Percentiles rank a stretch among this genome's conserved stretches.
phyloP scores from a whole-genome alignment of 306 rosid genomes.

The Medicago ruthenica region DNA sequence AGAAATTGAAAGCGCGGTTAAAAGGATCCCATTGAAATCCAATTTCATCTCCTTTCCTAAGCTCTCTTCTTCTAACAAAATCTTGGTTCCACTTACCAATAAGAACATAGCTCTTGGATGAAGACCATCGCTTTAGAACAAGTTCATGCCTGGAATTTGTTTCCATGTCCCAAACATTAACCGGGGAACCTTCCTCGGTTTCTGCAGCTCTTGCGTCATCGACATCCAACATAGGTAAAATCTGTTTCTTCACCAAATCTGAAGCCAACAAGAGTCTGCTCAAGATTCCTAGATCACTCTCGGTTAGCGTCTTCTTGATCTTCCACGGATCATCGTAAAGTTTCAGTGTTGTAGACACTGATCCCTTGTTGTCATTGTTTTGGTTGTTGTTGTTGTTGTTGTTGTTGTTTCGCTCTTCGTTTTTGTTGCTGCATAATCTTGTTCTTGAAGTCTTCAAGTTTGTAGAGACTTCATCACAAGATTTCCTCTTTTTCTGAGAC shows the following conservation, averaged over 20 bases:
- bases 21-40: constrained; percentile 47
- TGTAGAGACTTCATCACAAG: not conserved
- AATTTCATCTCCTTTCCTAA: constrained; percentile 44
- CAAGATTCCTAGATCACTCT: constrained; percentile 51
- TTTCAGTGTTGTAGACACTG: constrained; percentile 34
- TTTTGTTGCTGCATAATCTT: constrained; percentile 35
- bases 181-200: constrained; percentile 32
- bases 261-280: constrained; percentile 45
- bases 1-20: constrained; percentile 39
- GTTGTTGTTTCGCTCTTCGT: constrained; percentile 15
- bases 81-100: constrained; percentile 50
- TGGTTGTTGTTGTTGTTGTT: constrained; percentile 16
- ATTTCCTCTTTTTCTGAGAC: constrained; percentile 40
- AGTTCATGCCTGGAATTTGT: constrained; percentile 41
- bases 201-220: constrained; percentile 35
- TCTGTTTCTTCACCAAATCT: constrained; percentile 39
- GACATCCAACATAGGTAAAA: constrained; percentile 42
- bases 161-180: constrained; percentile 48
- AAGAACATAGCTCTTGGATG: constrained; percentile 49
- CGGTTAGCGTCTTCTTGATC: constrained; percentile 46
- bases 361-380: not conserved
- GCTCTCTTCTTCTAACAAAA: constrained; percentile 42
- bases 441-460: constrained; percentile 12
- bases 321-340: constrained; percentile 49
- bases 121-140: constrained; percentile 46